Conservation (phyloP, 257 asterid genomes). For the Dorcoceras hygrometricum region DNA sequence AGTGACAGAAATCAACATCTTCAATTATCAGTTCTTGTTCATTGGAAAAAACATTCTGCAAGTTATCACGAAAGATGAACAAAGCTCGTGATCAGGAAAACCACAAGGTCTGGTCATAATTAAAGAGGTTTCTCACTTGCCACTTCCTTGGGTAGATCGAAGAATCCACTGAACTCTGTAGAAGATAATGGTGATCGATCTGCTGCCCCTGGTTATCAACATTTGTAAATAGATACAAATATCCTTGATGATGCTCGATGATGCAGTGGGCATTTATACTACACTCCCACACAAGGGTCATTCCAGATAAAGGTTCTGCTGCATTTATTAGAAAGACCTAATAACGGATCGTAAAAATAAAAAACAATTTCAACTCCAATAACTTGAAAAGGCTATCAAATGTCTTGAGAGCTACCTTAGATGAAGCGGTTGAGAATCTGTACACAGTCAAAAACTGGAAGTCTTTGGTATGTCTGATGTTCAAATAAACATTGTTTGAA, state of each 20-base stretch:
- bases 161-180: constrained; percentile 50
- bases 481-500: constrained; percentile 56
- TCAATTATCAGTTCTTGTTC: constrained; percentile 57
- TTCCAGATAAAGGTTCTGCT: constrained; percentile 84
- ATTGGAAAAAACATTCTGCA: constrained; percentile 67
- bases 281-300: constrained; percentile 81
- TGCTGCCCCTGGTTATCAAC: constrained; percentile 56
- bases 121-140: constrained; percentile 59
- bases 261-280: constrained; percentile 71
- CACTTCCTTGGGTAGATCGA: constrained; percentile 49
- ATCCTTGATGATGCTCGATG: constrained; percentile 93
- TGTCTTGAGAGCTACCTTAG: constrained; percentile 60
- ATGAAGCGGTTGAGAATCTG: constrained; percentile 59
- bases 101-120: constrained; percentile 4
- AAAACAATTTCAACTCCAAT: constrained; percentile 22
- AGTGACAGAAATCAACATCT: constrained; percentile 79
- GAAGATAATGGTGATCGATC: constrained; percentile 75
- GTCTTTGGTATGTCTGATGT: constrained; percentile 76
- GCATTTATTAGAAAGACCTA: constrained; percentile 91
- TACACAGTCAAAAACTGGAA: constrained; percentile 62
- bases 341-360: constrained; percentile 40
- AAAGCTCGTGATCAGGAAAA: constrained; percentile 18
- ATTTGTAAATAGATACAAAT: constrained; percentile 83
- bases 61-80: constrained; percentile 18
- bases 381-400: constrained; percentile 19